Percentiles rank a stretch among this genome's conserved stretches.
phyloP scores from a whole-genome alignment of 176 grass and related monocot species.

The Chrysopogon serrulatus region DNA sequence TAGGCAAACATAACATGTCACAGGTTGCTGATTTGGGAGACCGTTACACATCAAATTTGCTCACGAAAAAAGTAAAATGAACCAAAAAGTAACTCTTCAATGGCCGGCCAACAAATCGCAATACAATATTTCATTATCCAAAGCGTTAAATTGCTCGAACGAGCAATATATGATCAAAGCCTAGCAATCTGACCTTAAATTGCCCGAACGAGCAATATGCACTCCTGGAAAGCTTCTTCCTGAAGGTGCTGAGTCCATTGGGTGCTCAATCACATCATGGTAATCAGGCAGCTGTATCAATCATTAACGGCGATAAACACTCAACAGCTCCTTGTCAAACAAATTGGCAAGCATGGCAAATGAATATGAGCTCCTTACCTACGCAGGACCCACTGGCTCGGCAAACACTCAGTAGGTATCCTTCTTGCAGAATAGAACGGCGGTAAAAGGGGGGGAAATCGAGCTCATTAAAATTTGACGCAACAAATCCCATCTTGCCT shows the following conservation, averaged over 20 bases:
- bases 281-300: slow-evolving; percentile 87
- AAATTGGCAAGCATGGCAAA: slow-evolving; percentile 8
- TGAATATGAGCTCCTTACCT: slow-evolving; percentile 43
- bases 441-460: not conserved
- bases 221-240: slow-evolving; percentile 75
- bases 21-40: not conserved
- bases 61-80: slow-evolving; percentile 27
- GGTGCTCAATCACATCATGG: slow-evolving; percentile 88
- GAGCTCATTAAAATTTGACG: slow-evolving; percentile 22
- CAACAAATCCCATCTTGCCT: not conserved
- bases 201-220: slow-evolving; percentile 70
- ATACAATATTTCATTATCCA: not conserved
- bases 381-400: slow-evolving; percentile 75
- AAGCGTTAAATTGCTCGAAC: too few relatives aligned
- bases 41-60: not conserved
- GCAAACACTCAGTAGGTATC: slow-evolving; percentile 89
- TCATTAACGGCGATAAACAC: slow-evolving; percentile 33
- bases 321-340: not conserved
- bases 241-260: slow-evolving; percentile 89
- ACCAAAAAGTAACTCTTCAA: not conserved
- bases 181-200: slow-evolving; percentile 60
- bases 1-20: not conserved
- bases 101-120: not conserved
- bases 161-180: slow-evolving; percentile 10
- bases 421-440: slow-evolving; percentile 58